These are phyloP conservation scores for Chlamydomonas incerta DNA, from an alignment of 139 green algal genomes.

Conservation along the genomic window DNA sequence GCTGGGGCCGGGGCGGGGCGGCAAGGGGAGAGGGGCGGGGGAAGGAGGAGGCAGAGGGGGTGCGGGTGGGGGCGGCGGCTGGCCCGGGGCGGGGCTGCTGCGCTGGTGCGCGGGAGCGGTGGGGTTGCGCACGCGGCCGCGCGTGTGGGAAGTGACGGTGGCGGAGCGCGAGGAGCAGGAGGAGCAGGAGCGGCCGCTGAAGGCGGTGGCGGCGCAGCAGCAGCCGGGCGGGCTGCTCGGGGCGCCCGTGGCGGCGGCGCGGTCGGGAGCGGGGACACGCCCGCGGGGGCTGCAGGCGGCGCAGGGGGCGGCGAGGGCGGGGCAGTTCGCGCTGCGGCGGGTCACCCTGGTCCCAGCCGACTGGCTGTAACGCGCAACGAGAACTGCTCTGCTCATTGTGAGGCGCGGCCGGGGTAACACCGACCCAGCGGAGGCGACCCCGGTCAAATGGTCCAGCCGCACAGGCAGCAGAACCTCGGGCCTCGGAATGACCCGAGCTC, in stretches of 20 bases:
- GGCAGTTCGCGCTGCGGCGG: slow-evolving; percentile 2
- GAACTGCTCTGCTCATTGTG: too few relatives aligned
- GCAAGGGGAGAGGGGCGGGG: background rate
- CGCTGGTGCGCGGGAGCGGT: background rate
- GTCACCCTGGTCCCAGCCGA: slow-evolving; percentile 4
- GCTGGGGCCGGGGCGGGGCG: background rate
- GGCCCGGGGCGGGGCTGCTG: background rate
- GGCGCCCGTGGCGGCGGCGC: background rate
- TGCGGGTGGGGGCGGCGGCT: too few relatives aligned
- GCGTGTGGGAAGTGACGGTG: background rate
- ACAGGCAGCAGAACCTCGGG: too few relatives aligned
- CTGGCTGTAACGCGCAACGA: slow-evolving; percentile 7
- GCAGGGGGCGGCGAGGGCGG: background rate
- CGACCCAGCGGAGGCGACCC: too few relatives aligned
- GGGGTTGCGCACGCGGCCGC: background rate
- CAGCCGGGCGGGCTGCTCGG: background rate
- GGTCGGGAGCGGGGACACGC: background rate
- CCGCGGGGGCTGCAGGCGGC: background rate
- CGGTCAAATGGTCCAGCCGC: too few relatives aligned
- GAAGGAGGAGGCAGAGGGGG: background rate
- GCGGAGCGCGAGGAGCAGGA: background rate
- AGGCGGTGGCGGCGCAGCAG: background rate
- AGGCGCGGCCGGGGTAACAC: too few relatives aligned
- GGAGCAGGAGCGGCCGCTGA: too few relatives aligned
- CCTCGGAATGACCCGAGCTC: background rate